Evolutionary conservation across 345 rosid genomes (phyloP).

Genomic region (Populus ilicifolia): DNA sequence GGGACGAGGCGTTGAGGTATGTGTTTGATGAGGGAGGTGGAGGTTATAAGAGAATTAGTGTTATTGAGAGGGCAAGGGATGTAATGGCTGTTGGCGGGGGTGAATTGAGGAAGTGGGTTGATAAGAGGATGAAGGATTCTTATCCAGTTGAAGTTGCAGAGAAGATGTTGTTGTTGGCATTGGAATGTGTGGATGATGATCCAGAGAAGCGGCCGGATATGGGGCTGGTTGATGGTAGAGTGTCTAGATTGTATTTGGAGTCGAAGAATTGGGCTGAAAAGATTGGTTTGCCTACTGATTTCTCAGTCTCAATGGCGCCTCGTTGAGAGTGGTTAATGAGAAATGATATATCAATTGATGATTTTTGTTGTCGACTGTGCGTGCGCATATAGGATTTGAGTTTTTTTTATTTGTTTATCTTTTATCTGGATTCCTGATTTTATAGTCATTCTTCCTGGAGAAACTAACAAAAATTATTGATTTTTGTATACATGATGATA

Average conservation of each 20-base stretch:
- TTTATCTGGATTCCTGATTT: background rate
- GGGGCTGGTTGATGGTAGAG: constrained; percentile 22
- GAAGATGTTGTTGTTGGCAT: constrained; percentile 19
- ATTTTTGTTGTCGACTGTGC: background rate
- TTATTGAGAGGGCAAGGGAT: constrained; percentile 24
- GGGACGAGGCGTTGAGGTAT: constrained; percentile 30
- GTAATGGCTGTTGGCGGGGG: constrained; percentile 7
- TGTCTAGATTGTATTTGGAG: constrained; percentile 29
- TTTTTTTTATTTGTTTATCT: background rate
- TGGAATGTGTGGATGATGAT: constrained; percentile 29
- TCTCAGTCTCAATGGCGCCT: constrained; percentile 32
- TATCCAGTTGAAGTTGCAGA: constrained; percentile 31
- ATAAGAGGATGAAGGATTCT: constrained; percentile 28
- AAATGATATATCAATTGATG: background rate
- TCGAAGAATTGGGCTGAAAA: constrained; percentile 29
- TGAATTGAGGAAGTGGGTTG: constrained; percentile 31
- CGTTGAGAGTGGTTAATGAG: background rate
- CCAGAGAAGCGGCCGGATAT: constrained; percentile 29
- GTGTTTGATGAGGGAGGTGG: constrained; percentile 17
- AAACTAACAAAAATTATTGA: background rate
- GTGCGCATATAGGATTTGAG: background rate
- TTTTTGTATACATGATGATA: background rate
- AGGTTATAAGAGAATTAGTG: constrained; percentile 18
- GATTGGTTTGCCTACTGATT: constrained; percentile 24
- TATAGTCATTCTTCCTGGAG: background rate